Evolutionary conservation across 2,329 filamentous ascomycete species (phyloP), one percentile per base, ranked within the genome.

Genomic region (Pyrenophora tritici-repentis): DNA sequence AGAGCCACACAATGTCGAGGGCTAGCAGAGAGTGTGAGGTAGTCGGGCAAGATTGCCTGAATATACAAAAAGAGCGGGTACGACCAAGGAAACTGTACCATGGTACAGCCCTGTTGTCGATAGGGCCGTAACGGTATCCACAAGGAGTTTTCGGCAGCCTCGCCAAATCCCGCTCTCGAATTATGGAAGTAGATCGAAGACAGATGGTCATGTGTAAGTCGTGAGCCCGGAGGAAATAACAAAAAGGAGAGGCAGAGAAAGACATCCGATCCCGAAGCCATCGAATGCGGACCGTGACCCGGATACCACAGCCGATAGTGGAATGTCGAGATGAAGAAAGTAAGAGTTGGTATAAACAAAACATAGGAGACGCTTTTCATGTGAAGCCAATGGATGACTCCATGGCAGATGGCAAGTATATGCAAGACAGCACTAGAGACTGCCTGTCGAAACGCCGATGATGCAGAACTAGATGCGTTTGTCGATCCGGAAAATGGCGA

Each of bases 341-440:
- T 59, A 57, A 50, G 40, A 55, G 53, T 41, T 37, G 55, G 47
- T 64, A 66, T 65, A 38, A 45, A 66, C 61, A 61, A 48, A 50
- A 72, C 66, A 68, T 61, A 70, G 43, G 65, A 71, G 48, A 73
- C 66, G 55, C 65, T 67, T 67, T 68, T 66, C 47, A 54, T 34
- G 55, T 50, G 46, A 53, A 56, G 55, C 53, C 60, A 47, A 59
- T 53, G 44, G 48, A 43, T 47, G 52, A 53, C 57, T 59, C 47
- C 53, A 51, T 50, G 62, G 61, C 56, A 61, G 24, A 53, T 53
- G 54, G 46, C 54, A 53, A 58, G 57, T 60, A 55, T 53, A 55
- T 58, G 54, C 56, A 55, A 32, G 54, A 63, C 50, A 63, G 57
- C 55, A 58, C 55, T 58, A 18, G 37, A 53, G 44, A 61, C 61